Evolutionary conservation across 2,329 filamentous ascomycete species (phyloP), one percentile per base, ranked within the genome.

Genomic region (Colletotrichum tropicicola): DNA sequence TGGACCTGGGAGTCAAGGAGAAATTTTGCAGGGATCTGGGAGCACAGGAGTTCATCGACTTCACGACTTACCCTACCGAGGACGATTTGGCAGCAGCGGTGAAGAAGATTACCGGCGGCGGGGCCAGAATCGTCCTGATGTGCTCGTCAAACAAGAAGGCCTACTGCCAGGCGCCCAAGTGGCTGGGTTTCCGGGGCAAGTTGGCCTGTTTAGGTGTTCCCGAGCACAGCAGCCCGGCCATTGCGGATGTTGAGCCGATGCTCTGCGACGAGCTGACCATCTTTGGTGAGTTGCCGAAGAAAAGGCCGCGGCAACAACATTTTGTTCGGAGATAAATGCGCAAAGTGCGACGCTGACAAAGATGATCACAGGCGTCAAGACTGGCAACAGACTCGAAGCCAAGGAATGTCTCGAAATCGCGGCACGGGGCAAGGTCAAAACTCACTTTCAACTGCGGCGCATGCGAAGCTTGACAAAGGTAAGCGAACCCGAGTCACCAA

Each of bases 131-230:
- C 2, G 72, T 68, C 13, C 52, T 74, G 28, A 68, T 73, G 43
- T 72, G 72, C 37, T 68, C 69, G 4, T 70, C 69, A 5, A 67
- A 60, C 56, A 69, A 69, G 10, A 67, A 39, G 10, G 68, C 70
- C 3, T 74, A 73, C 48, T 54, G 66, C 5, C 65, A 70, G 30
- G 68, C 68, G 21, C 51, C 73, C 30, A 58, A 59, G 3, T 70
- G 72, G 39, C 53, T 76, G 19, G 70, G 68, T 10, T 73, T 73
- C 53, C 65, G 70, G 28, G 74, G 74, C 21, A 73, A 72, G 6
- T 28, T 74, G 2, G 72, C 73, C 5, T 72, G 72, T 44, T 68
- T 76, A 6, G 72, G 69, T 41, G 70, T 75, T 15, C 71, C 69
- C 6, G 56, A 69, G 43, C 32, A 54, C 28, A 52, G 44, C 27